Percentiles rank a stretch among this genome's conserved stretches.
phyloP scores from a whole-genome alignment of 2,329 filamentous ascomycete species.

The Harringtonia lauricola region DNA sequence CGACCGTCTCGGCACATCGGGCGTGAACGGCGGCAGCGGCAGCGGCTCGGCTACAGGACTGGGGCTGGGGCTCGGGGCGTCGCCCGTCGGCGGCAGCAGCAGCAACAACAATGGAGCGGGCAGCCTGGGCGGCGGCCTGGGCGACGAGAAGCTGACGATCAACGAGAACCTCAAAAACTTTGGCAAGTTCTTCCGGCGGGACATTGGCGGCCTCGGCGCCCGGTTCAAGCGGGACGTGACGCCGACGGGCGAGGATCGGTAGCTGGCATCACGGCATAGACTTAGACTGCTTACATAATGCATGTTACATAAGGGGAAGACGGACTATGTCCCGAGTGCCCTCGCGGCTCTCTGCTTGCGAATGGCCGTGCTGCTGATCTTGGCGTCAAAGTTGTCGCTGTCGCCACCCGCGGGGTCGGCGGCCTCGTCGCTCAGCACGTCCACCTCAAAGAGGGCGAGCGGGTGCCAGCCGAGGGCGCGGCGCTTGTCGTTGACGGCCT shows the following conservation, averaged over 20 bases:
- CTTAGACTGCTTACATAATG: too few species aligned
- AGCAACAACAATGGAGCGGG: not conserved
- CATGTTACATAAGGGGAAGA: too few species aligned
- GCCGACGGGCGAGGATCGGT: conserved; percentile 16
- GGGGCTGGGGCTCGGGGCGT: conserved; percentile 16
- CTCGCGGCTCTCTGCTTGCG: conserved; percentile 35
- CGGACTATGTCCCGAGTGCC: not conserved
- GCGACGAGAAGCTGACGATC: conserved; percentile 55
- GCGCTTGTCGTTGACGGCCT: conserved; percentile 77
- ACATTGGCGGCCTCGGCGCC: conserved; percentile 66
- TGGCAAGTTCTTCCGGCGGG: conserved; percentile 89
- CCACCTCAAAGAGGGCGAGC: conserved; percentile 78
- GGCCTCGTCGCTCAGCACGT: conserved; percentile 64
- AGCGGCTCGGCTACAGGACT: not conserved
- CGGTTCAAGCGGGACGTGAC: conserved; percentile 51
- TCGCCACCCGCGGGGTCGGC: conserved; percentile 25
- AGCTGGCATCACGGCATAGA: too few species aligned
- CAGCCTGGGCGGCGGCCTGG: conserved; percentile 42
- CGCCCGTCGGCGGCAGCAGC: not conserved
- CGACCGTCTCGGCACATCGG: conserved; percentile 55
- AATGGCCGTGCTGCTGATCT: conserved; percentile 89
- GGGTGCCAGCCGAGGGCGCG: conserved; percentile 62
- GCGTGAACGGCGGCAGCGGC: conserved; percentile 14
- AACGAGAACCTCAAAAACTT: conserved; percentile 94
- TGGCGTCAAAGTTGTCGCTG: conserved; percentile 57